Evolutionary conservation across 192 early-diverging fungal genomes (phyloP), one percentile per base, ranked within the genome.

Genomic region (Backusella sp.): DNA sequence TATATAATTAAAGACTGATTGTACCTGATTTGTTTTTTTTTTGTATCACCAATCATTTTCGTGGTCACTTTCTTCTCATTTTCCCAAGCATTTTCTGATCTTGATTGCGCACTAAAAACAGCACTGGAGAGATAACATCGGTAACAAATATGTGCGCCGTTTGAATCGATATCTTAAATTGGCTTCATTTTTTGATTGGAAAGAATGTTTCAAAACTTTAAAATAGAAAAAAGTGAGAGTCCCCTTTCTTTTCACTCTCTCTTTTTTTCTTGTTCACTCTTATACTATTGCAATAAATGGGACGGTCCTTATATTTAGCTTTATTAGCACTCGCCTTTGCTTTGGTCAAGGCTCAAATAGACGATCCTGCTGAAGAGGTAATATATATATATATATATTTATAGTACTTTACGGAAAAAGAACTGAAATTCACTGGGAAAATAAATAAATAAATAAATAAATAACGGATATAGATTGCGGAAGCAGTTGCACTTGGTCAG

Each of bases 301-400:
- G 19, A 56, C 53, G 53, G 8, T 56, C 53, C 53, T 56, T 56
- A 8, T 56, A 56, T 56, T 56, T 56, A n/a, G 11, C 53, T 23
- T 26, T 56, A 26, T 56, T 56, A 11, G 53, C 53, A 56, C 53
- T 56, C 8, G 11, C 19, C 21, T 56, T 56, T n/a, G 53, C 53
- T 41, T 69, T 69, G 19, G 68, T 69, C 5, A 65, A 67, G 19
- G 73, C 65, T 15, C 62, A 75, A 67, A n/a, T 26, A 52, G 74
- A 76, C 41, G 28, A 69, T 76, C 44, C 74, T 9, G 62, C 41
- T 26, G 74, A 76, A 76, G 62, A 76, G 35, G 74, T 76, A 76
- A 32, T n/a, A 32, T 2, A 32, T 1, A 32, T 1, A 32, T 32
- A 32, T 32, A 32, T 32, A 32, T 32, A 32, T 1, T n/a, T n/a